Conservation (phyloP, 768 basidiomycete genomes). For the Suillus bovinus region DNA sequence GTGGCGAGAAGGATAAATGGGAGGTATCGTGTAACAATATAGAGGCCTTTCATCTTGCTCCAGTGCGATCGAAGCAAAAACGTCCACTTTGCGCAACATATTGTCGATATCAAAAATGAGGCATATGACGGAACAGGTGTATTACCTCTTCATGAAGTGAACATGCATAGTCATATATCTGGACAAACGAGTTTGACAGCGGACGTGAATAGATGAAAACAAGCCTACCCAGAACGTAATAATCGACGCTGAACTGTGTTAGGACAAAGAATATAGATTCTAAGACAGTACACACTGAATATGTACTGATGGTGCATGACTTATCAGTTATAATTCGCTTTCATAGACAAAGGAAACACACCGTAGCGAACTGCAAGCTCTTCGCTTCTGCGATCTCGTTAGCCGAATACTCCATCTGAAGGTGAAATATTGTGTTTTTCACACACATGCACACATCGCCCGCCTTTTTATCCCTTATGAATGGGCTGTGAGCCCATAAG, state of each 20-base stretch:
- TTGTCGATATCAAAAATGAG: not conserved
- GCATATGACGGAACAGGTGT: not conserved
- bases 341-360: not conserved
- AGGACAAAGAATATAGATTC: not conserved
- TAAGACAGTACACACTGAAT: not conserved
- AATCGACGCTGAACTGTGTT: not conserved
- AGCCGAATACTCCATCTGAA: not conserved
- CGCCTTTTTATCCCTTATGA: not conserved
- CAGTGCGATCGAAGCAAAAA: not conserved
- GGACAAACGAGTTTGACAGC: not conserved
- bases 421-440: too few relatives aligned
- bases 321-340: not conserved
- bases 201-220: not conserved
- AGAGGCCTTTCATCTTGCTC: not conserved
- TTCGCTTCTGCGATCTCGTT: not conserved
- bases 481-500: not conserved
- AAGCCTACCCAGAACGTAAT: not conserved
- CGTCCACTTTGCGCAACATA: not conserved
- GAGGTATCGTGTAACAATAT: not conserved
- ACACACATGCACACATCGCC: not conserved
- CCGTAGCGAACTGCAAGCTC: not conserved
- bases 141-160: not conserved
- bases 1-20: not conserved
- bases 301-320: not conserved
- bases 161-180: not conserved